Evolutionary conservation across 1,284 basidiomycete species (phyloP).

Genomic region (Fomes fomentarius): DNA sequence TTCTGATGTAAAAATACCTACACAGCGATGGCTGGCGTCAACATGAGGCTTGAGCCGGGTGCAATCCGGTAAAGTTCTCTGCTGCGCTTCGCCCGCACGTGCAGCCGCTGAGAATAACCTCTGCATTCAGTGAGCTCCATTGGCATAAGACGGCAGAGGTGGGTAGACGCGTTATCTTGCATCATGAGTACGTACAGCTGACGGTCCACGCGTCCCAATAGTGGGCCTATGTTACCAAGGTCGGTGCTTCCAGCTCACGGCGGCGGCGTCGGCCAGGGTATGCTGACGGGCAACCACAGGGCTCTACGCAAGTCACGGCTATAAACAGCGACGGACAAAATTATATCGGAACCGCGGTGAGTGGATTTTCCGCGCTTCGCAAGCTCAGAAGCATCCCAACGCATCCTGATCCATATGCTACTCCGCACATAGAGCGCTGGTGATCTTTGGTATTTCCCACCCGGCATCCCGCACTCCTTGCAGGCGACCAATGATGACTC

Average conservation of each 20-base stretch:
- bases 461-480: conserved; percentile 51
- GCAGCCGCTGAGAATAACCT: neutral
- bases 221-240: conserved; percentile 72
- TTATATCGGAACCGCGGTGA: conserved; percentile 52
- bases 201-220: conserved; percentile 28
- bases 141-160: conserved; percentile 76
- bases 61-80: conserved; percentile 52
- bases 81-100: neutral
- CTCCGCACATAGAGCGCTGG: conserved; percentile 33
- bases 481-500: conserved; percentile 61
- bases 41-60: conserved; percentile 70
- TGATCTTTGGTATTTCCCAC: conserved; percentile 67
- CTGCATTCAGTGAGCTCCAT: conserved; percentile 59
- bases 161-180: conserved; percentile 14
- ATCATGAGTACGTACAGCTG: neutral
- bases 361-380: conserved; percentile 4
- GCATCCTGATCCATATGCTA: neutral
- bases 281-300: conserved; percentile 39
- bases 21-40: conserved; percentile 64
- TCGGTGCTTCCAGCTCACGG: conserved; percentile 21
- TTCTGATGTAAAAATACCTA: conserved; percentile 8
- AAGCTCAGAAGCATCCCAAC: neutral
- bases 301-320: conserved; percentile 60
- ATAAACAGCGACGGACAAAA: conserved; percentile 66
- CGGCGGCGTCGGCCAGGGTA: neutral